Base-by-base conservation (phyloP, 805 yeast genomes). In the Saccharomycopsis sp. region DNA sequence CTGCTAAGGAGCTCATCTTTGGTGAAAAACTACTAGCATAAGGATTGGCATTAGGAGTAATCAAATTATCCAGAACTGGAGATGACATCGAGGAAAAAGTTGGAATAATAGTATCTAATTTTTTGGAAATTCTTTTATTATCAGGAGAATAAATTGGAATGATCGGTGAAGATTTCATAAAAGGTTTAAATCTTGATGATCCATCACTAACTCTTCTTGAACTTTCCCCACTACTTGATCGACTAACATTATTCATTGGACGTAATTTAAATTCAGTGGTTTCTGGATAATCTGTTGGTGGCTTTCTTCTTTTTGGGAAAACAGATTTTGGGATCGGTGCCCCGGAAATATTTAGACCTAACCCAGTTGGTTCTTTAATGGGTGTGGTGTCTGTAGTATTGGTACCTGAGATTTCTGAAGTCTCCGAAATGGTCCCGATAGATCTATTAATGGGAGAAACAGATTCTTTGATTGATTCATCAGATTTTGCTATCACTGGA, bases 1-100 rank as follows among this genome's bases (percentile, higher is more conserved):
- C 40, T 38, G 13, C 33, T 18, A 17, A 40, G 40, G 10, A 31
- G 38, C 17, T 42, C 46, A 30, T 34, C 31, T 10, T 38, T 38
- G 15, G 46, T 37, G 5, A 34, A 34, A 17, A 38, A 5, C 15
- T 28, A 28, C 17, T n/a, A 14, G 25, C 35, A 20, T 31, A 31
- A 12, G 35, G 35, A 18, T 31, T 31, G 21, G 35, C 15, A 17
- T 31, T 31, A 10, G 35, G 35, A 36, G 13, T 40, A 28, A 14
- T 14, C 17, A 26, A 6, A 17, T 13, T 18, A 8, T 36, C 28
- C 33, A 36, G 25, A 17, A 12, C 14, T 18, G 34, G 34, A 10
- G 39, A 36, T 19, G 39, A 29, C 14, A 36, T 9, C 19, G 14
- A 18, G 25, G 39, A 36, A 17, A 36, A 27, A 10, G 39, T 36